Percentiles rank a stretch among this genome's conserved stretches.
Conservation (phyloP, 2,329 filamentous ascomycete genomes). For the Cadophora luteo-olivacea region DNA sequence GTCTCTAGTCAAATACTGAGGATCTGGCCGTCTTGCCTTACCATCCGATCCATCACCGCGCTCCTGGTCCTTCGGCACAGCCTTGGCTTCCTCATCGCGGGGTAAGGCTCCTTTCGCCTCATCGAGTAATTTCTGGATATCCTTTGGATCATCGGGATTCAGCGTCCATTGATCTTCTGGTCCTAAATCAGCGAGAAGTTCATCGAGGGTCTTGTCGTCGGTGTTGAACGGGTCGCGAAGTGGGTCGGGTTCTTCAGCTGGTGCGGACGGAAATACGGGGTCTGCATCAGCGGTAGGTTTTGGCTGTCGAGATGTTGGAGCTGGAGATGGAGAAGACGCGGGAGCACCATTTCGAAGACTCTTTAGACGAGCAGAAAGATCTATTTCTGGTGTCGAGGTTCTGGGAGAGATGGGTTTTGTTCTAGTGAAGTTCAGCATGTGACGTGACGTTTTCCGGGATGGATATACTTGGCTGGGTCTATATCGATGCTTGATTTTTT, state of each 20-base stretch:
- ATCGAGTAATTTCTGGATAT: conserved; percentile 41
- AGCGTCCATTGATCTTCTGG: conserved; percentile 40
- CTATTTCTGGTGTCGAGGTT: conserved; percentile 36
- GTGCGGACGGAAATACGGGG: not conserved
- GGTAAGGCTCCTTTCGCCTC: conserved; percentile 39
- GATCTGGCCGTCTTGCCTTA: conserved; percentile 1
- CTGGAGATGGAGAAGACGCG: conserved; percentile 29
- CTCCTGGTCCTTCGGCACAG: conserved; percentile 36
- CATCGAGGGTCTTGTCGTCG: conserved; percentile 42
- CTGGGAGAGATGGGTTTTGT: conserved; percentile 24
- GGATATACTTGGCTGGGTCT: conserved; percentile 37
- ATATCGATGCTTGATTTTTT: conserved; percentile 42
- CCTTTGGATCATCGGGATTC: conserved; percentile 41
- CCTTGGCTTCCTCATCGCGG: conserved; percentile 12
- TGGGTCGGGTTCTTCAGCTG: conserved; percentile 29
- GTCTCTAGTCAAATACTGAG: conserved; percentile 34
- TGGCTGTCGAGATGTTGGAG: conserved; percentile 14
- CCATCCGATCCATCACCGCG: conserved; percentile 47
- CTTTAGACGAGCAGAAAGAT: conserved; percentile 40
- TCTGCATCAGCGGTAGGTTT: conserved; percentile 12
- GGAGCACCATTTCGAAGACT: conserved; percentile 41
- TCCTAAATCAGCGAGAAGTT: conserved; percentile 41
- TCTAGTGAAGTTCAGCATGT: conserved; percentile 35
- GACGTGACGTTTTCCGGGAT: conserved; percentile 14
- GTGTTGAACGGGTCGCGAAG: conserved; percentile 27